These are phyloP conservation scores for Dittrichia graveolens DNA, from an alignment of 129 eudicot genomes.

Conservation along the genomic window DNA sequence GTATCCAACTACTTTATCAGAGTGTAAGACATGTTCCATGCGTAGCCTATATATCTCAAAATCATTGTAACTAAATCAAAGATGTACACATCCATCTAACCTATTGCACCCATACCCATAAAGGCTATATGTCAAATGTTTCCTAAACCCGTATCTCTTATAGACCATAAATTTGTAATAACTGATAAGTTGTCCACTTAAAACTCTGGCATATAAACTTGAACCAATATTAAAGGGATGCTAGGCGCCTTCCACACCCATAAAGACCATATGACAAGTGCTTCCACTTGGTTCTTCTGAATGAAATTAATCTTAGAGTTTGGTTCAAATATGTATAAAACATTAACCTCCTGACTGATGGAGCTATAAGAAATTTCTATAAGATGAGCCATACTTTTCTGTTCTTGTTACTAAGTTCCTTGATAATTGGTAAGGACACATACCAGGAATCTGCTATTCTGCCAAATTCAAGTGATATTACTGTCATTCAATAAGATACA, in stretches of 20 bases:
- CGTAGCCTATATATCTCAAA: slow-evolving; percentile 1
- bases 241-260: neutral
- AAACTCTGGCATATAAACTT: neutral
- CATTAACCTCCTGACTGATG: no score
- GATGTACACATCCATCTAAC: neutral
- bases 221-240: neutral
- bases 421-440: no score
- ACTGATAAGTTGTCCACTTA: neutral
- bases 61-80: neutral
- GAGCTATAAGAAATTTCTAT: no score
- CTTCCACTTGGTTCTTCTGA: neutral
- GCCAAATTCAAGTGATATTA: no score
- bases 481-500: no score
- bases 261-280: no score
- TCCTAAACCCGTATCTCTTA: neutral
- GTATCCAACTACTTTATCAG: neutral
- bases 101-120: neutral
- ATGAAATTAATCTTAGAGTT: neutral
- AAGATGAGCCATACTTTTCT: no score
- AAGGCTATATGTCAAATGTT: neutral
- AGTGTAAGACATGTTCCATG: slow-evolving; percentile 1
- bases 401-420: no score
- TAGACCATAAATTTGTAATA: slow-evolving; percentile 8
- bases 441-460: no score
- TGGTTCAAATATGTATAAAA: slow-evolving; percentile 1